These are phyloP conservation scores for Podaxis sp. DNA, from an alignment of 768 basidiomycete species.

Conservation along the genomic window DNA sequence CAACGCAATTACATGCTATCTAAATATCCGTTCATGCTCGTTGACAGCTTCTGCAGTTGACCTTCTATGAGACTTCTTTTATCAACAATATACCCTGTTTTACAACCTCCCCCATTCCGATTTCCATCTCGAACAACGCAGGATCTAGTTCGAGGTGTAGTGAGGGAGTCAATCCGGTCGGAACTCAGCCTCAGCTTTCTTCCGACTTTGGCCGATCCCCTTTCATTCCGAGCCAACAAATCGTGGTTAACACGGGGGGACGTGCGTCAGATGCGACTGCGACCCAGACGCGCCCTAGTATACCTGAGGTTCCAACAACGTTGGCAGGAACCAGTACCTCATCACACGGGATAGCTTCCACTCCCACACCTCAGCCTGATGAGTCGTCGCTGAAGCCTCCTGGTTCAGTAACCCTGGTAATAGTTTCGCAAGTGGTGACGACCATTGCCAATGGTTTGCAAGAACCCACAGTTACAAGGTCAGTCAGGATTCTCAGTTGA, in stretches of 20 bases:
- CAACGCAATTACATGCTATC: constrained; percentile 29
- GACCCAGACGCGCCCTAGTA: neutral
- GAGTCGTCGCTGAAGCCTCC: neutral
- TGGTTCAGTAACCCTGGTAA: constrained; percentile 7
- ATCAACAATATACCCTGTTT: constrained; percentile 29
- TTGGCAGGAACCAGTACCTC: neutral
- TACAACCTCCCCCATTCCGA: constrained; percentile 35
- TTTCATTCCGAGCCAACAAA: neutral
- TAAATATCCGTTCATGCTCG: too few relatives aligned
- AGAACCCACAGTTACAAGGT: constrained; percentile 6
- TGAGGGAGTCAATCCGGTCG: constrained; percentile 18
- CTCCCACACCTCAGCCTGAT: neutral
- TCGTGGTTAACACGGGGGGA: constrained; percentile 1
- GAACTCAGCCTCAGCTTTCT: constrained; percentile 28
- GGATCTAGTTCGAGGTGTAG: constrained; percentile 21
- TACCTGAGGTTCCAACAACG: neutral
- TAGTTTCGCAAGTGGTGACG: constrained; percentile 2
- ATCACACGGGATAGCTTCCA: neutral
- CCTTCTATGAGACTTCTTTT: constrained; percentile 38
- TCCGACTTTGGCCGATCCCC: constrained; percentile 1
- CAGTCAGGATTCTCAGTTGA: neutral
- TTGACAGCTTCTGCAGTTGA: constrained; percentile 27
- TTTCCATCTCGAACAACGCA: constrained; percentile 27
- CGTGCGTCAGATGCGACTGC: neutral
- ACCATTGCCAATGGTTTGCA: neutral